Conservation (phyloP, 331 rosid genomes). For the Quercus phellos region DNA sequence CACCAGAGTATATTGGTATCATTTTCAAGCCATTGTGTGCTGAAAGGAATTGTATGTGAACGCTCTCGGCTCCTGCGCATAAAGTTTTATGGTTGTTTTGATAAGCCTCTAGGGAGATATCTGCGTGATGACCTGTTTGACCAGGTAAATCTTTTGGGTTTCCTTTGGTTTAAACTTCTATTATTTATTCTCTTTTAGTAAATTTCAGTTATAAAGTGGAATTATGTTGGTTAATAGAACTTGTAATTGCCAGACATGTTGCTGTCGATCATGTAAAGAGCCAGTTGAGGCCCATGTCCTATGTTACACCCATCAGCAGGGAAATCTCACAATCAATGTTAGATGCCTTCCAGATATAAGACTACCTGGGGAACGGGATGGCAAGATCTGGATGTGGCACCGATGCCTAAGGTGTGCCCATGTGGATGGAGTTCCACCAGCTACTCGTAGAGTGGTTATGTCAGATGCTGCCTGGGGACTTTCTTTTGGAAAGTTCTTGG, state of each 20-base stretch:
- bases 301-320: conserved; percentile 88
- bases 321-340: conserved; percentile 92
- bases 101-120: conserved; percentile 95
- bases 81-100: conserved; percentile 84
- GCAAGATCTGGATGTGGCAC: conserved; percentile 99
- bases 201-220: conserved; percentile 1
- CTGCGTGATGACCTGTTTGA: conserved; percentile 82
- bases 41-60: conserved; percentile 74
- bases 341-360: conserved; percentile 66
- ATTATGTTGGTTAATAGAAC: neutral
- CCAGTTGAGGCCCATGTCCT: conserved; percentile 67
- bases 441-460: conserved; percentile 89
- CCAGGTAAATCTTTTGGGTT: conserved; percentile 39
- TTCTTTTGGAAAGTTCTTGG: conserved; percentile 98
- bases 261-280: conserved; percentile 76
- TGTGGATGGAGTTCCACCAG: conserved; percentile 89
- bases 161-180: conserved; percentile 11
- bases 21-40: conserved; percentile 82
- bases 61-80: conserved; percentile 87
- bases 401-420: conserved; percentile 82
- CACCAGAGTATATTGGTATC: conserved; percentile 92
- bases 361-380: conserved; percentile 86
- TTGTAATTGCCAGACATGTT: conserved; percentile 42
- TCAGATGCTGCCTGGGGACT: conserved; percentile 99
- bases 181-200: neutral